phyloP scores from a whole-genome alignment of 73 alveolate species.

The Paramecium caudatum region DNA sequence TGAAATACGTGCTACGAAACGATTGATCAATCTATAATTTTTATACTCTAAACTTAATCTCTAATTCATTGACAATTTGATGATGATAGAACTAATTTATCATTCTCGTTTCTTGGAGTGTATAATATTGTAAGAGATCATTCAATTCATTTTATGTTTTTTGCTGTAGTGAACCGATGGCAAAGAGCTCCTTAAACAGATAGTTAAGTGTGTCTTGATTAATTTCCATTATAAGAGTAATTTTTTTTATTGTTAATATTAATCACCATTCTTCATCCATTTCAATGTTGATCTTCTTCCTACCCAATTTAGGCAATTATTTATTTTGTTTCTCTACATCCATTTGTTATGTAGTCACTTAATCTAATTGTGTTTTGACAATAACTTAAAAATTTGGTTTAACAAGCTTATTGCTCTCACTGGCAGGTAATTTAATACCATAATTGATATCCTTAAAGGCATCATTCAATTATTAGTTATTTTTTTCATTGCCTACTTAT shows the following conservation, averaged over 20 bases:
- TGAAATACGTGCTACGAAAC: slow-evolving; percentile 31
- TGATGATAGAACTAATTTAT: not conserved
- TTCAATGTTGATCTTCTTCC: slow-evolving; percentile 47
- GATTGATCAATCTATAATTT: slow-evolving; percentile 36
- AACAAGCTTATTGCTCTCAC: not conserved
- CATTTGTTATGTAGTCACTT: slow-evolving; percentile 8
- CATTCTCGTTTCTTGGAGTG: not conserved
- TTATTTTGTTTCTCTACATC: not conserved
- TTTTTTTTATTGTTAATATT: no score
- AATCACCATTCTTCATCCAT: slow-evolving; percentile 34
- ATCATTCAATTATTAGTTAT: slow-evolving; percentile 7
- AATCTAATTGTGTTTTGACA: slow-evolving; percentile 6
- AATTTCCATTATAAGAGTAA: not conserved
- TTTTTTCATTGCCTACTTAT: not conserved
- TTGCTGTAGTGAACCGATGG: not conserved
- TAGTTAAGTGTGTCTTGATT: not conserved
- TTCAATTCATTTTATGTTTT: not conserved
- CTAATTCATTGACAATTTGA: not conserved
- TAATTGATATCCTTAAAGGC: not conserved
- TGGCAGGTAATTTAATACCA: not conserved
- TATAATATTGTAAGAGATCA: not conserved
- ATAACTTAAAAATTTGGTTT: slow-evolving; percentile 55
- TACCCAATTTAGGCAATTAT: slow-evolving; percentile 22
- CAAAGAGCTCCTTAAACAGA: slow-evolving; percentile 29
- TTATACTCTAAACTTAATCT: not conserved